Evolutionary conservation across 306 rosid species (phyloP).

Genomic region (Sesbania bispinosa): DNA sequence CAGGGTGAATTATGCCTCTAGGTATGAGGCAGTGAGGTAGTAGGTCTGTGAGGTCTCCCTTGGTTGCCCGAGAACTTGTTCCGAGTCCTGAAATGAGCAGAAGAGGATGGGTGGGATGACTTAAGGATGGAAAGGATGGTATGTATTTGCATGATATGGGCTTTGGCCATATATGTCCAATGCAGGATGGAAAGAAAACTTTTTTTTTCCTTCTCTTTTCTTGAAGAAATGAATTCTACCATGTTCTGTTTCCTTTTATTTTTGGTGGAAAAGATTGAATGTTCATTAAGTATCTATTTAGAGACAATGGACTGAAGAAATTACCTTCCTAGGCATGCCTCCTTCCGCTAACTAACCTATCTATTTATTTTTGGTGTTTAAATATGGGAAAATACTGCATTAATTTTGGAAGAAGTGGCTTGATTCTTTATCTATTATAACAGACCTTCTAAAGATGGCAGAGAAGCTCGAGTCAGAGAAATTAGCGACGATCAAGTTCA

Average conservation of each 20-base stretch:
- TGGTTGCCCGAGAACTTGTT: background rate
- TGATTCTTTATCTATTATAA: slow-evolving; percentile 7
- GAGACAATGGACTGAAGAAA: background rate
- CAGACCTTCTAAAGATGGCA: slow-evolving; percentile 26
- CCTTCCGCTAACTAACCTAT: background rate
- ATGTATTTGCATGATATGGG: background rate
- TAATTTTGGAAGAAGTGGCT: slow-evolving; percentile 5
- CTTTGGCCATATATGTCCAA: background rate
- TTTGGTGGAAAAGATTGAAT: background rate
- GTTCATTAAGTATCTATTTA: background rate
- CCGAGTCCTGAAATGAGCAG: background rate
- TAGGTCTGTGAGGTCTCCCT: background rate
- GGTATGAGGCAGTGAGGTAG: background rate
- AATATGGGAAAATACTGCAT: background rate
- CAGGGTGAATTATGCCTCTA: background rate
- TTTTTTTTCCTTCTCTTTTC: background rate
- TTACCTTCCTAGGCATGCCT: background rate
- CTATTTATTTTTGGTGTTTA: background rate
- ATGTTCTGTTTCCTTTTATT: background rate
- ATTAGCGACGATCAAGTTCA: slow-evolving; percentile 25
- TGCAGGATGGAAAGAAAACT: background rate
- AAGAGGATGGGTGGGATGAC: background rate
- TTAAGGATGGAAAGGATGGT: background rate
- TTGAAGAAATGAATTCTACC: background rate
- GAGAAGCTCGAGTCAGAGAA: slow-evolving; percentile 23